These are phyloP conservation scores for Novakomyces olei DNA, from an alignment of 805 yeast genomes.

Conservation along the genomic window DNA sequence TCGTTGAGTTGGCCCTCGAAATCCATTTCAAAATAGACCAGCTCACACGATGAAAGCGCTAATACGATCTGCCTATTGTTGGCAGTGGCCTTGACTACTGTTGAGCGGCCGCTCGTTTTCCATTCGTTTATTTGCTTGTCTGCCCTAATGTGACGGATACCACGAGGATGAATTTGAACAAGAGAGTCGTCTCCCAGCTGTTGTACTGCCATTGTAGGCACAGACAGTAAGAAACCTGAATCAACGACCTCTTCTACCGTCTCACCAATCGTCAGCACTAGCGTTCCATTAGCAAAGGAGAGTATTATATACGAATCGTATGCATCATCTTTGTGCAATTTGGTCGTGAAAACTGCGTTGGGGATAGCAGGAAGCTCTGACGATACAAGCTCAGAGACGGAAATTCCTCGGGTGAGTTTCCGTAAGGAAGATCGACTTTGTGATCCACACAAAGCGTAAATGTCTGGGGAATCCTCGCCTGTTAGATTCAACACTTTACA, in stretches of 20 bases:
- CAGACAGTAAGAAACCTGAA: conserved; percentile 34
- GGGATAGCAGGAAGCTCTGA: conserved; percentile 56
- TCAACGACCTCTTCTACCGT: conserved; percentile 53
- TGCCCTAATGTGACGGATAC: conserved; percentile 35
- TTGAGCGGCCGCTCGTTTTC: conserved; percentile 62
- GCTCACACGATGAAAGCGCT: conserved; percentile 47
- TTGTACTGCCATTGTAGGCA: conserved; percentile 43
- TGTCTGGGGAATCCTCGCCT: conserved; percentile 19
- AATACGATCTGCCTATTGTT: conserved; percentile 48
- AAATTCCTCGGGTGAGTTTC: conserved; percentile 33
- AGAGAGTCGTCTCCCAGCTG: conserved; percentile 43
- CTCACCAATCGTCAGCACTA: conserved; percentile 59
- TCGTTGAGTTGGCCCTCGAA: conserved; percentile 38
- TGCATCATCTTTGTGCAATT: conserved; percentile 21
- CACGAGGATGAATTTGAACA: conserved; percentile 51
- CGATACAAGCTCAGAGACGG: conserved; percentile 40
- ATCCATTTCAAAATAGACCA: conserved; percentile 66
- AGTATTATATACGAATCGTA: conserved; percentile 45
- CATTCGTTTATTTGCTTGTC: conserved; percentile 32
- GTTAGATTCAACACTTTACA: conserved; percentile 16
- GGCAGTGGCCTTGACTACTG: conserved; percentile 34
- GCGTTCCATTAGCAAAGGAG: conserved; percentile 41
- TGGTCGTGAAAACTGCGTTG: conserved; percentile 41
- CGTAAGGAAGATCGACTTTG: conserved; percentile 25
- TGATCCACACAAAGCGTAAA: conserved; percentile 24